Base-by-base conservation (phyloP, 2,329 filamentous ascomycete species). In the Hypoxylon rubiginosum region DNA sequence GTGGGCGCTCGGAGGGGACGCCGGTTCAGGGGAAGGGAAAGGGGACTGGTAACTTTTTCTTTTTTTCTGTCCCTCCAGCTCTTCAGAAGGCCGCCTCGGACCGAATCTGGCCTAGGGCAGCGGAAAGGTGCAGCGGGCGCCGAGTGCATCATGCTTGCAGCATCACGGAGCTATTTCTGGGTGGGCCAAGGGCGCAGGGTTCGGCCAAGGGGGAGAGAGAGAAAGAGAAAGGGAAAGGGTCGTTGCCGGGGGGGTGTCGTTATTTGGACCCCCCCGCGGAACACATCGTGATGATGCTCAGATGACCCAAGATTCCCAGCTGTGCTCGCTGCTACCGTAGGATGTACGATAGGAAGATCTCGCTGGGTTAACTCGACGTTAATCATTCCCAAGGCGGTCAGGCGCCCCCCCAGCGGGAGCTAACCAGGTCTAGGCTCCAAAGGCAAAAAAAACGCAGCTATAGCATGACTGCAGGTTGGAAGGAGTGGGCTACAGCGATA, bases 361-460 rank as follows among this genome's bases (percentile, higher is more conserved):
- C 55, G 55, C 66, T 67, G 62, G 59, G 58, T 66, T 51, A 2
- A 30, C 49, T 64, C 59, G 62, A 21, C 62, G 63, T 63, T 69
- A 70, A 66, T 66, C 70, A 68, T 68, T 71, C 65, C 68, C 51
- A 51, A 58, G 60, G 64, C 65, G 66, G 71, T 74, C 73, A 71
- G 68, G 58, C 62, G 68, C 58, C 55, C 52, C 58, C 55, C 52
- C 49, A 30, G 58, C 43, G 57, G 59, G 51, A 63, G 53, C 61
- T 69, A 64, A 67, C 60, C 58, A 39, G 61, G 65, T 62, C 65
- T 70, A 62, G 65, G 62, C 65, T 66, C 53, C 21, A 24, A 24
- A 4, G 21, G 48, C 56, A 24, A 26, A 45, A 46, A 49, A 50
- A 57, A 46, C 48, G 48, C 49, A 64, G 64, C 65, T 68, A 70